phyloP scores from a whole-genome alignment of 225 moss, liverwort and hornwort genomes.

The Anthoceros angustus region DNA sequence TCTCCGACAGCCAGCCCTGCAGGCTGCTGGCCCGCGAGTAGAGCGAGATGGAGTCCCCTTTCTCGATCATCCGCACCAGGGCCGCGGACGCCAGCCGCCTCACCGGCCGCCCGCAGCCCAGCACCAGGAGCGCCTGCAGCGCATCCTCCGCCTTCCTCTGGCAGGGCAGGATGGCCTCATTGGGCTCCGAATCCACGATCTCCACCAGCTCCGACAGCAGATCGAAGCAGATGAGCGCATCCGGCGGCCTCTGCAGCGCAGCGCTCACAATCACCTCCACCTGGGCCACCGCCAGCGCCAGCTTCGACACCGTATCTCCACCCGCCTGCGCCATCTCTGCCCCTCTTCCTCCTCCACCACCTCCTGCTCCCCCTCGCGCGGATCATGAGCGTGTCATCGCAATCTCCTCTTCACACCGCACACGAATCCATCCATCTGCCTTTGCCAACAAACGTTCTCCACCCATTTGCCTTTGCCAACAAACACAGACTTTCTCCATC shows the following conservation, averaged over 20 bases:
- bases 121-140: conserved; percentile 56
- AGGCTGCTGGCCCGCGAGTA: conserved; percentile 92
- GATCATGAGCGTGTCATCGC: background rate
- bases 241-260: conserved; percentile 67
- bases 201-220: conserved; percentile 85
- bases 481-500: too few relatives aligned
- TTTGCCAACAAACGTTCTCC: too few relatives aligned
- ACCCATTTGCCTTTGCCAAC: too few relatives aligned
- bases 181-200: conserved; percentile 54
- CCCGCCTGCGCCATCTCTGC: conserved; percentile 29
- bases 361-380: conserved; percentile 6
- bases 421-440: too few relatives aligned
- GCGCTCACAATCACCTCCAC: conserved; percentile 84
- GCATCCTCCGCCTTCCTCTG: conserved; percentile 95
- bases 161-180: conserved; percentile 50
- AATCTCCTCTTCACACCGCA: too few relatives aligned
- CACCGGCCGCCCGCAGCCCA: conserved; percentile 83
- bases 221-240: conserved; percentile 97
- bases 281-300: conserved; percentile 90
- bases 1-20: conserved; percentile 97
- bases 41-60: conserved; percentile 91
- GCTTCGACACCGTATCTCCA: conserved; percentile 71
- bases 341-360: conserved; percentile 42
- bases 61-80: conserved; percentile 71
- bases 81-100: conserved; percentile 77